Evolutionary conservation across 306 rosid species (phyloP), one percentile per base, ranked within the genome.

Genomic region (Neltuma alba): DNA sequence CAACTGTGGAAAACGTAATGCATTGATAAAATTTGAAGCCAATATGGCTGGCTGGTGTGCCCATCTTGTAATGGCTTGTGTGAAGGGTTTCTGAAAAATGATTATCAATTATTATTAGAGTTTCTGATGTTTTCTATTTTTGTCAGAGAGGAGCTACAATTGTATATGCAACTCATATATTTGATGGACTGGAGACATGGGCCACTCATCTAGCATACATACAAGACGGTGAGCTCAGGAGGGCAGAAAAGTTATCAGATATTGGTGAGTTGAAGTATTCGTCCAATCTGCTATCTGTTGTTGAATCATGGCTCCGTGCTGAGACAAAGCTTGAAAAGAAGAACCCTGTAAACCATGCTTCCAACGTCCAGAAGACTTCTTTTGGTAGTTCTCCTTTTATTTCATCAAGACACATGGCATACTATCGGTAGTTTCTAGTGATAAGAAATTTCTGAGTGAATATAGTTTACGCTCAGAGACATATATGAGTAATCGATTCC

Each of bases 121-220:
- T 74, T 75, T 70, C 45, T 58, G 15, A 44, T 76, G 86, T 34
- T 70, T 42, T 48, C 36, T 34, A 21, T 81, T 82, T 20, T 73
- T 65, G 64, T 64, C 67, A 94, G 99, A 89, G 99, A 77, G 91
- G 92, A 83, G 91, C 97, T 67, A 94, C 92, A 76, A 85, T 94
- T 79, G 98, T 92, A n/a, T 92, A 95, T 79, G 94, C 99, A 81
- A 92, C 99, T 33, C 99, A 95, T 83, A 92, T 92, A 45, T 95
- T 95, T 90, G 99, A 95, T 84, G 99, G 99, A 67, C 91, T 92
- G 76, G 99, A 92, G 88, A 88, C 96, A 67, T 95, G 99, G 99
- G 96, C 99, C 70, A 89, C 95, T 52, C 96, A 95, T 86, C 83
- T 95, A 65, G 99, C 98, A 80, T 92, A 95, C 84, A 92, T 95